phyloP scores from a whole-genome alignment of 2,329 filamentous ascomycete species.

The Alternaria sp. region DNA sequence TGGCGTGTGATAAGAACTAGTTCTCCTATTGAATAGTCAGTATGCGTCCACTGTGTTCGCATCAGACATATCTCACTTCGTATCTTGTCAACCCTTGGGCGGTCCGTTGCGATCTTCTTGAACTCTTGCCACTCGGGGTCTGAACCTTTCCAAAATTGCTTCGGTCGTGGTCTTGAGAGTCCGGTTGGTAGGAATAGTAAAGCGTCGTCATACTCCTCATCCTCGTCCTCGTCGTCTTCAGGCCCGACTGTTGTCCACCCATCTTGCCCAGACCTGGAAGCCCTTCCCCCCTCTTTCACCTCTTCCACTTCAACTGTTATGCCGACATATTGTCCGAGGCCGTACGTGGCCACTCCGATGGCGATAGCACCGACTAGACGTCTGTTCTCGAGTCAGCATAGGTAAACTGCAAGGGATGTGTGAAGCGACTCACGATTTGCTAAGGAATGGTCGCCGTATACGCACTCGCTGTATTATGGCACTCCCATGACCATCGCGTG shows the following conservation, averaged over 20 bases:
- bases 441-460: conserved; percentile 51
- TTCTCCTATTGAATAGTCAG: conserved; percentile 39
- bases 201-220: conserved; percentile 40
- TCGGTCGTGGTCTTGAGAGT: conserved; percentile 52
- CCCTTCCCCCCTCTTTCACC: conserved; percentile 17
- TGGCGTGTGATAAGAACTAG: conserved; percentile 50
- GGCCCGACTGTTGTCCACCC: conserved; percentile 26
- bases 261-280: conserved; percentile 15
- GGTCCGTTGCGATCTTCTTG: conserved; percentile 56
- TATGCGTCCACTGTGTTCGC: neutral
- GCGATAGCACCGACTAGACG: conserved; percentile 37
- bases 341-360: conserved; percentile 29
- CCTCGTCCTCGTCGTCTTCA: conserved; percentile 42
- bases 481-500: conserved; percentile 42
- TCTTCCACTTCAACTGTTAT: conserved; percentile 36
- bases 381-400: conserved; percentile 27
- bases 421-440: conserved; percentile 40
- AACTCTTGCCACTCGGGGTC: conserved; percentile 65
- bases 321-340: conserved; percentile 33
- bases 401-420: neutral
- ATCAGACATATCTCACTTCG: conserved; percentile 36
- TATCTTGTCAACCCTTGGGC: conserved; percentile 50
- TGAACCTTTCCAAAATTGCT: conserved; percentile 58
- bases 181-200: conserved; percentile 60
- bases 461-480: conserved; percentile 52